Base-by-base conservation (phyloP, 2,329 filamentous ascomycete genomes). In the Orbilia ellipsospora region DNA sequence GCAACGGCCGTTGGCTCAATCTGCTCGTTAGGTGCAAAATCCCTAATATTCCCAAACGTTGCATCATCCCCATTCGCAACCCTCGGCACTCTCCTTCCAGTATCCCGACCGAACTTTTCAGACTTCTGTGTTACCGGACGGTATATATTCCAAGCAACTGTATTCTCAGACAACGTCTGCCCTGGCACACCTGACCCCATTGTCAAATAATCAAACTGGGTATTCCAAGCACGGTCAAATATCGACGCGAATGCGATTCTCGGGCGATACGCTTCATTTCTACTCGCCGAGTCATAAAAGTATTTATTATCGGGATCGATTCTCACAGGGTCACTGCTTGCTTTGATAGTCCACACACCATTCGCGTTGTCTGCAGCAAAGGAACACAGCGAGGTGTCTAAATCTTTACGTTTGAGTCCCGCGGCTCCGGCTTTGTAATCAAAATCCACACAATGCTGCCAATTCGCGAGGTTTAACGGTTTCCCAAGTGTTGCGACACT, bases 121-220 rank as follows among this genome's bases (percentile, higher is more conserved):
- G 16, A n/a, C 4, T 48, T 48, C 13, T 61, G n/a, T 2, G 42
- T 23, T 52, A 73, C 18, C 4, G 55, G 69, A 4, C 69, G 62
- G 51, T 73, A 73, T 3, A 36, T 51, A 15, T 56, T 73, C 69
- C 69, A 73, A 44, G 62, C 18, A 26, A 40, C 12, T 4, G 23
- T 10, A n/a, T 52, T 28, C 8, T 16, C 45, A 2, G 48, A 20
- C 3, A n/a, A 13, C 5, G 31, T 36, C 31, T 36, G 5, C 5
- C 36, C 31, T 12, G 13, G 31, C 31, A 18, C 18, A 12, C 26
- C 26, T 0, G 56, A 42, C 26, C 63, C 63, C 63, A 67, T 67
- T 3, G 54, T 52, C 54, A 67, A 23, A 60, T 42, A 67, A 13
- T 54, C n/a, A 13, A 23, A 55, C 15, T 2, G 28, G 4, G 31